A percentile compares a stretch with the other conserved stretches of the same genome.
Evolutionary conservation across 257 asterid species (phyloP).

Genomic region (Solanum etuberosum): DNA sequence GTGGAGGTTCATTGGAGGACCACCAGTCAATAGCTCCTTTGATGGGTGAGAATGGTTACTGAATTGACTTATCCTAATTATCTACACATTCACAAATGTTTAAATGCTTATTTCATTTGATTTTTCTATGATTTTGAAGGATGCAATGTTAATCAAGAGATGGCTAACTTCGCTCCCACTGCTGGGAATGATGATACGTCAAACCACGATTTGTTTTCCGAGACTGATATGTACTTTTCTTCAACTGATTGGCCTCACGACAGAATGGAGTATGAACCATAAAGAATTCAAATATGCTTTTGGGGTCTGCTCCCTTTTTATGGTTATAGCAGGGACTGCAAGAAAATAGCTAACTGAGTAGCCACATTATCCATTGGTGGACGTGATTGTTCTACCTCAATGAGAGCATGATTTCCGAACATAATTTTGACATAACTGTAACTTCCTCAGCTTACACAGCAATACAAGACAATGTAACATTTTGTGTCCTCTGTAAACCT

Average conservation of each 20-base stretch:
- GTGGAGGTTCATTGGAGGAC: conserved; percentile 41
- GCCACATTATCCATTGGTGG: background rate
- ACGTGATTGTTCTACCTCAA: background rate
- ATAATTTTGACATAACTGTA: background rate
- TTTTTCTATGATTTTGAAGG: conserved; percentile 27
- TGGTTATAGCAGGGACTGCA: background rate
- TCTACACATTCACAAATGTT: background rate
- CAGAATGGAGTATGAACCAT: background rate
- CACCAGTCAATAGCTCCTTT: conserved; percentile 22
- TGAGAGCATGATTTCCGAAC: background rate
- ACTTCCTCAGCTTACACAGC: background rate
- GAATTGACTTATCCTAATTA: background rate
- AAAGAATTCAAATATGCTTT: background rate
- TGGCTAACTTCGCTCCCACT: conserved; percentile 16
- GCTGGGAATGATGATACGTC: conserved; percentile 11
- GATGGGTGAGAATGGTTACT: conserved; percentile 24
- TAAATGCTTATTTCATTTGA: background rate
- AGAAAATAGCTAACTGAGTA: background rate
- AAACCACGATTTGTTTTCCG: conserved; percentile 12
- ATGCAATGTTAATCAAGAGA: conserved; percentile 24
- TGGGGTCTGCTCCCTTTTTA: background rate
- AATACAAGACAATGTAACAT: background rate
- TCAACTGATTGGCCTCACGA: conserved; percentile 6
- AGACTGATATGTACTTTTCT: conserved; percentile 24
- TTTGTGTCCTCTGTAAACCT: background rate